Evolutionary conservation across 495 filamentous ascomycete genomes (phyloP).

Genomic region (Podospora pseudoanserina): DNA sequence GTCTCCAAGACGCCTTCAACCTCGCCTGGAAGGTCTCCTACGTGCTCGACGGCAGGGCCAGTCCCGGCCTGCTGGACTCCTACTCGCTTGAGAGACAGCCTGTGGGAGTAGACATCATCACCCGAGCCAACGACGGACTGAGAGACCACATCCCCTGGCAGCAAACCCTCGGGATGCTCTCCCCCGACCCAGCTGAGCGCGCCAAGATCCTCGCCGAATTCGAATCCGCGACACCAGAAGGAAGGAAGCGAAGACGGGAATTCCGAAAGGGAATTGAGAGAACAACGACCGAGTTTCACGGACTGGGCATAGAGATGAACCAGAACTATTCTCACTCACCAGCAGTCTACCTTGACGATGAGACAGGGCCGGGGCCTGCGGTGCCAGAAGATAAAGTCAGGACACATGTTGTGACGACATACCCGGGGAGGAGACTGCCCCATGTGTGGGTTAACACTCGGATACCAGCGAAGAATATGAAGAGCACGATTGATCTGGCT

Average conservation of each 20-base stretch:
- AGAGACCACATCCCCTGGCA: slow-evolving; percentile 35
- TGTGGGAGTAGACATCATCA: slow-evolving; percentile 37
- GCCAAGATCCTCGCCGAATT: slow-evolving; percentile 27
- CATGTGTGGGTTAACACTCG: slow-evolving; percentile 41
- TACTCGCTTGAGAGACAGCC: slow-evolving; percentile 42
- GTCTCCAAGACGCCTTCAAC: slow-evolving; percentile 49
- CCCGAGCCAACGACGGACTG: slow-evolving; percentile 39
- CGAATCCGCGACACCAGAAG: slow-evolving; percentile 25
- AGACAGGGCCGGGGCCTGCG: slow-evolving; percentile 14
- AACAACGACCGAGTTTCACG: slow-evolving; percentile 36
- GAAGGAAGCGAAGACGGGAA: slow-evolving; percentile 19
- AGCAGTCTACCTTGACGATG: slow-evolving; percentile 30
- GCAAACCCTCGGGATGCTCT: slow-evolving; percentile 35
- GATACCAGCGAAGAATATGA: slow-evolving; percentile 23
- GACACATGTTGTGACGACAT: slow-evolving; percentile 29
- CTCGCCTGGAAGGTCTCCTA: slow-evolving; percentile 48
- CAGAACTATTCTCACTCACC: slow-evolving; percentile 33
- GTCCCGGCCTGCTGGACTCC: slow-evolving; percentile 27
- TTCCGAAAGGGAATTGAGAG: slow-evolving; percentile 32
- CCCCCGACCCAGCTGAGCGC: slow-evolving; percentile 24
- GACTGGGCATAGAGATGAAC: slow-evolving; percentile 42
- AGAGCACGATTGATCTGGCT: slow-evolving; percentile 38
- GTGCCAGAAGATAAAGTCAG: slow-evolving; percentile 23
- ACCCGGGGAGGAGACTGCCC: slow-evolving; percentile 37
- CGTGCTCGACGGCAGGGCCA: slow-evolving; percentile 37